phyloP scores from a whole-genome alignment of 108 stramenopile genomes.

The Skeletonema marinoi region DNA sequence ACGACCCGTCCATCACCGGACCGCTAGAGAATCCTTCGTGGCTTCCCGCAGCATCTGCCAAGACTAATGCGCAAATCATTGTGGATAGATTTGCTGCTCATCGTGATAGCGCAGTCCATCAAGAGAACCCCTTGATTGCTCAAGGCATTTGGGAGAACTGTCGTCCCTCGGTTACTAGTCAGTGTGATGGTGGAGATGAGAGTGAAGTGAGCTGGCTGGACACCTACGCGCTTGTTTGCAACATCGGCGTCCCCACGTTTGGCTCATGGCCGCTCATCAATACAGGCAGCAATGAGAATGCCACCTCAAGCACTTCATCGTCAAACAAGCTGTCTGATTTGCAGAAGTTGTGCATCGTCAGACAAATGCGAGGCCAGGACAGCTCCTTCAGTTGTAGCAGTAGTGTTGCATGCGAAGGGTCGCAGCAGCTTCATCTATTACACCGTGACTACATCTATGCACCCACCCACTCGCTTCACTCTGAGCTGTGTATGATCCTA shows the following conservation, averaged over 20 bases:
- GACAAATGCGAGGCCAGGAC: slow-evolving; percentile 63
- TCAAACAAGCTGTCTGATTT: slow-evolving; percentile 59
- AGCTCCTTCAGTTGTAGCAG: slow-evolving; percentile 50
- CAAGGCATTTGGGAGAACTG: slow-evolving; percentile 50
- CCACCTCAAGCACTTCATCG: slow-evolving; percentile 15
- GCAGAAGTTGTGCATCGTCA: slow-evolving; percentile 70
- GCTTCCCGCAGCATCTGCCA: slow-evolving; percentile 28
- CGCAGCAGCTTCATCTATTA: neutral
- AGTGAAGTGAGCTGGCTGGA: slow-evolving; percentile 14
- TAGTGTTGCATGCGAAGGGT: neutral
- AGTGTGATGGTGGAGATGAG: neutral
- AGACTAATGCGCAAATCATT: slow-evolving; percentile 78
- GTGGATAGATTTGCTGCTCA: slow-evolving; percentile 50
- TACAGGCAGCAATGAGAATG: neutral
- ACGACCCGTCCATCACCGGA: slow-evolving; percentile 57
- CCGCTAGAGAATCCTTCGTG: slow-evolving; percentile 8
- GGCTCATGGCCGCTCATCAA: neutral
- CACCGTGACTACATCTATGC: slow-evolving; percentile 59
- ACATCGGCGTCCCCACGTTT: slow-evolving; percentile 18
- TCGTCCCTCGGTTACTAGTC: slow-evolving; percentile 26
- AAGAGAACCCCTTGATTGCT: slow-evolving; percentile 31
- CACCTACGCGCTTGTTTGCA: slow-evolving; percentile 38
- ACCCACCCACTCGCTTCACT: slow-evolving; percentile 75
- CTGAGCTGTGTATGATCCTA: slow-evolving; percentile 85
- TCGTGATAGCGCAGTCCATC: slow-evolving; percentile 49